phyloP scores from a whole-genome alignment of 768 basidiomycete genomes.

The Boletus rufocinnamomeus region DNA sequence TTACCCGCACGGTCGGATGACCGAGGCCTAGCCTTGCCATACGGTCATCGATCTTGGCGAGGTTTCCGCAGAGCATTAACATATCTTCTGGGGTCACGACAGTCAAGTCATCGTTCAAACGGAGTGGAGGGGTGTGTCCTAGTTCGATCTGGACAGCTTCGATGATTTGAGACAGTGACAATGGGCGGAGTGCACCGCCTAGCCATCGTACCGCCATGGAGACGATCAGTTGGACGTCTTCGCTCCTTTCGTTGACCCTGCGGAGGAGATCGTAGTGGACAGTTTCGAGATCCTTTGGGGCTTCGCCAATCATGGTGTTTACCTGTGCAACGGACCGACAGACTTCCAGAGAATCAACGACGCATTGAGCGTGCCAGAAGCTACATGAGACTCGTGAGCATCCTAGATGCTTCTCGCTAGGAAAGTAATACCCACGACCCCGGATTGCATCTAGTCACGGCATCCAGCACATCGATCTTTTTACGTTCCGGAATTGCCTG shows the following conservation, averaged over 20 bases:
- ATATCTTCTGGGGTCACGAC: constrained; percentile 29
- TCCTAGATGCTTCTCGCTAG: not conserved
- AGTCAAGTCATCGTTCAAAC: constrained; percentile 28
- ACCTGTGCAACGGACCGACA: constrained; percentile 30
- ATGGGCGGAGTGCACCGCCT: constrained; percentile 29
- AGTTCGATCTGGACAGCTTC: constrained; percentile 34
- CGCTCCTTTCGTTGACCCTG: constrained; percentile 24
- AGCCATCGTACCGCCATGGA: constrained; percentile 28
- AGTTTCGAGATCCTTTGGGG: constrained; percentile 25
- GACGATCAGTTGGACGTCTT: constrained; percentile 28
- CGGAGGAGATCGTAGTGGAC: constrained; percentile 25
- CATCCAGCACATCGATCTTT: constrained; percentile 25
- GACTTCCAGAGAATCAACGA: constrained; percentile 28
- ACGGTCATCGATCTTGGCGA: constrained; percentile 29
- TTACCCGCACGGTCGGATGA: constrained; percentile 29
- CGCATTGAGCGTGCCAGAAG: constrained; percentile 33
- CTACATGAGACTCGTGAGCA: constrained; percentile 12
- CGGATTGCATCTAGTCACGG: constrained; percentile 5
- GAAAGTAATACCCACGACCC: constrained; percentile 24
- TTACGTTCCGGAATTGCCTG: constrained; percentile 24
- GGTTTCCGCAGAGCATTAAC: constrained; percentile 29
- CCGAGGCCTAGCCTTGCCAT: constrained; percentile 24
- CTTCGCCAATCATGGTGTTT: constrained; percentile 18
- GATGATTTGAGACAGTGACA: constrained; percentile 30
- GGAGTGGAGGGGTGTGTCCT: constrained; percentile 20